Percentiles rank a stretch among this genome's conserved stretches.
These are phyloP conservation scores for Thelonectria olida DNA, from an alignment of 2,329 filamentous ascomycete species.

Conservation along the genomic window DNA sequence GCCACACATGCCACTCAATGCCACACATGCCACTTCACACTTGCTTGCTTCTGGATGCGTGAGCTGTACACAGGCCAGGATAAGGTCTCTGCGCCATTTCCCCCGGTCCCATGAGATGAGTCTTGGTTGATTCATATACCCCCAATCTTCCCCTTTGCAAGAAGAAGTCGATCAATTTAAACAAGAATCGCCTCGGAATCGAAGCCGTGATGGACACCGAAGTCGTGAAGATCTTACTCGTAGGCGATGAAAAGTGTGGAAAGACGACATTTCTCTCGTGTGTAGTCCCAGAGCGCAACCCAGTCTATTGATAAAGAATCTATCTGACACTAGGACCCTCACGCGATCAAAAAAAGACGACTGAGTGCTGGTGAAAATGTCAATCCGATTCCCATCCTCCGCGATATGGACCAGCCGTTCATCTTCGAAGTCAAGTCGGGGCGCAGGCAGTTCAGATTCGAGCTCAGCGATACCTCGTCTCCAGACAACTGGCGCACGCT, in stretches of 20 bases:
- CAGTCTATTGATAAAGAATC: slow-evolving; percentile 13
- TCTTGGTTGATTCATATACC: neutral
- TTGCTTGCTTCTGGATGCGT: neutral
- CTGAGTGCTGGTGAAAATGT: slow-evolving; percentile 58
- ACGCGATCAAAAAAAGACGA: slow-evolving; percentile 50
- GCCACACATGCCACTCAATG: slow-evolving; percentile 1
- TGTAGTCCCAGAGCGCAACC: slow-evolving; percentile 41
- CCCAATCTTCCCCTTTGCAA: neutral
- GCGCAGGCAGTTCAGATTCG: slow-evolving; percentile 57
- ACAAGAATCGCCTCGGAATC: neutral
- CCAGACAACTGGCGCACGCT: slow-evolving; percentile 68
- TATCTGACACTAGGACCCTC: slow-evolving; percentile 18
- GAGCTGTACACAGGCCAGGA: neutral
- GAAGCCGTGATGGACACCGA: slow-evolving; percentile 54
- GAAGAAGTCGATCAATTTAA: neutral
- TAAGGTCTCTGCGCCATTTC: slow-evolving; percentile 14
- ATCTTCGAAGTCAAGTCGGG: slow-evolving; percentile 62
- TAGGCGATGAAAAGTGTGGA: slow-evolving; percentile 68
- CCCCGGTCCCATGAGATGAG: neutral
- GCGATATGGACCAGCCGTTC: slow-evolving; percentile 69
- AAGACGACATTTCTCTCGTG: slow-evolving; percentile 71
- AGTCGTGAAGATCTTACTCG: slow-evolving; percentile 62
- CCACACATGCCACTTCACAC: neutral
- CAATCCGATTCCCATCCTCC: slow-evolving; percentile 58
- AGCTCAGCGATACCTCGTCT: slow-evolving; percentile 68